Evolutionary conservation across 2,329 filamentous ascomycete species (phyloP).

Genomic region (Beauveria scarabaeidicola): DNA sequence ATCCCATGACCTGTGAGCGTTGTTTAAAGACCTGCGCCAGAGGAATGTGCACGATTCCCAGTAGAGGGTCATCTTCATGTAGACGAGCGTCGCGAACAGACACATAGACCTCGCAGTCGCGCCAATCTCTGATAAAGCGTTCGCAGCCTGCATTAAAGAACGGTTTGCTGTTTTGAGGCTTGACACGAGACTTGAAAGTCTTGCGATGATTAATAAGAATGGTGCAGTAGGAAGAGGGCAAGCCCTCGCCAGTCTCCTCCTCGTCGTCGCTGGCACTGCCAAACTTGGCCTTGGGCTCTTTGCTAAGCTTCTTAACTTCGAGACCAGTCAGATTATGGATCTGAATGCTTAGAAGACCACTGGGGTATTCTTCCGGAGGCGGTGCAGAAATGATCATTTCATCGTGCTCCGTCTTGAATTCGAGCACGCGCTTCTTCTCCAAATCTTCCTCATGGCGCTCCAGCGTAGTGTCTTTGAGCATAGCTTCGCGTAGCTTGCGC

Average conservation of each 20-base stretch:
- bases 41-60: conserved; percentile 63
- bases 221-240: conserved; percentile 64
- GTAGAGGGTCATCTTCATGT: conserved; percentile 59
- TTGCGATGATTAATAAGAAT: conserved; percentile 67
- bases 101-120: conserved; percentile 57
- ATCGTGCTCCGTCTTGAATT: conserved; percentile 52
- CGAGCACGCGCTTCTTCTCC: conserved; percentile 59
- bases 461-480: conserved; percentile 32
- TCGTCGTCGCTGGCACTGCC: conserved; percentile 43
- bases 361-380: conserved; percentile 52
- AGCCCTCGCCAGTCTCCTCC: conserved; percentile 53
- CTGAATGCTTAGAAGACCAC: conserved; percentile 60
- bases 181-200: conserved; percentile 62
- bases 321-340: conserved; percentile 66
- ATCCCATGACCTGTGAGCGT: conserved; percentile 55
- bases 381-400: conserved; percentile 60
- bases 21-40: conserved; percentile 53
- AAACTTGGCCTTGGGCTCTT: conserved; percentile 39
- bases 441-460: conserved; percentile 52
- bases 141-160: conserved; percentile 74
- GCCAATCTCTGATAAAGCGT: conserved; percentile 62
- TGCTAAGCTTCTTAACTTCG: conserved; percentile 52
- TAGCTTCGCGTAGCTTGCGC: conserved; percentile 57
- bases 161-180: conserved; percentile 69
- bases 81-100: conserved; percentile 59